Evolutionary conservation across 495 filamentous ascomycete genomes (phyloP), one percentile per base, ranked within the genome.

Genomic region (Tuber magnatum): DNA sequence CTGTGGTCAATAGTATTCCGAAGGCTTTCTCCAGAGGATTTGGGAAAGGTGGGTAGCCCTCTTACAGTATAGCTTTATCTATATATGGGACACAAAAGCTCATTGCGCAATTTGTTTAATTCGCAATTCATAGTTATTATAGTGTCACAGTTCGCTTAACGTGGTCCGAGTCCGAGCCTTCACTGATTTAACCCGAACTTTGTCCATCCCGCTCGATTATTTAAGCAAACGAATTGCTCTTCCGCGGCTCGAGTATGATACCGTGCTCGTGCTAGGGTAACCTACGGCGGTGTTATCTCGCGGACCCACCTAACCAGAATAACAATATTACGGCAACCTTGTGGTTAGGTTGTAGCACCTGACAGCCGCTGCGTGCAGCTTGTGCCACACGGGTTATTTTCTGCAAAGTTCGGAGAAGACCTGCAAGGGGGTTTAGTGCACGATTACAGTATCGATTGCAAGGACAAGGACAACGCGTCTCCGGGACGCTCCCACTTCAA

Each of bases 401-500:
- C 51, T 65, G 56, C 56, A n/a, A 5, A 32, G 12, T 65, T 32
- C 16, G n/a, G 3, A 5, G 28, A 35, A 35, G 28, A 18, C 14
- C 56, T 65, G 56, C 28, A 65, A 65, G 56, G 56, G 56, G 56
- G 56, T 65, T 35, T 20, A 32, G 56, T 65, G 56, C 14, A 35
- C 28, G 56, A 65, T 65, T 65, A 32, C 12, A 5, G 56, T 35
- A 65, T 65, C 56, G 56, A 65, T 65, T 35, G 56, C 56, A 32
- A 65, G n/a, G 24, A 3, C 51, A 28, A 35, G 56, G 56, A 65
- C 56, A 35, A 65, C 56, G 56, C 56, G 56, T 65, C 28, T 65
- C 56, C 56, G 4, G 6, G 56, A 65, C 5, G 35, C 28, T 65
- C 28, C 51, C 69, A 73, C 75, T 56, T 22, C 43, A 32, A 77